Conservation (phyloP, 345 rosid genomes). For the Salix udensis region DNA sequence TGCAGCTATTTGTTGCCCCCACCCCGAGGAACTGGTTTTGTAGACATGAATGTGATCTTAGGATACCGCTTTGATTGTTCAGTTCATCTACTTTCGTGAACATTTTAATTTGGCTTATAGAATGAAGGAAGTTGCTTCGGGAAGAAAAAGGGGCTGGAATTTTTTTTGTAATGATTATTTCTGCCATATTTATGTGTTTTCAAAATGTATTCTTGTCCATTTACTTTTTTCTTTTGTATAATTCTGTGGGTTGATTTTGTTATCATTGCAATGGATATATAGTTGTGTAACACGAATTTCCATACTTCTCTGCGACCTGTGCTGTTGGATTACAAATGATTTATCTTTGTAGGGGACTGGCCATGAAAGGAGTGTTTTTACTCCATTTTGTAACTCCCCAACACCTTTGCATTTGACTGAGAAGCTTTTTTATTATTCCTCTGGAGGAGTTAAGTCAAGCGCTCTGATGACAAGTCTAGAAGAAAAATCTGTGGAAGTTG, state of each 20-base stretch:
- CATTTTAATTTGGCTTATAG: not conserved
- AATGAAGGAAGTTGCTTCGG: not conserved
- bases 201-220: too few relatives aligned
- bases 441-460: slow-evolving; percentile 21
- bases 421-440: slow-evolving; percentile 32
- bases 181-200: not conserved
- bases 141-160: not conserved
- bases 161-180: not conserved
- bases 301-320: not conserved
- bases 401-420: slow-evolving; percentile 39
- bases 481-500: slow-evolving; percentile 13
- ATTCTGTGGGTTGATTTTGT: too few relatives aligned
- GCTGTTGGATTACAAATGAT: slow-evolving; percentile 5
- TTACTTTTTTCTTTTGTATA: too few relatives aligned
- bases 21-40: not conserved
- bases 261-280: not conserved
- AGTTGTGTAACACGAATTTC: not conserved
- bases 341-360: slow-evolving; percentile 39
- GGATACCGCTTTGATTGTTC: not conserved
- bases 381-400: slow-evolving; percentile 30
- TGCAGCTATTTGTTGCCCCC: not conserved
- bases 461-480: slow-evolving; percentile 11
- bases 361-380: slow-evolving; percentile 34
- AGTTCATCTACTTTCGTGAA: not conserved
- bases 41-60: not conserved